Percentiles rank a stretch among this genome's conserved stretches.
Evolutionary conservation across 2,329 filamentous ascomycete species (phyloP).

Genomic region (Talaromyces funiculosus): DNA sequence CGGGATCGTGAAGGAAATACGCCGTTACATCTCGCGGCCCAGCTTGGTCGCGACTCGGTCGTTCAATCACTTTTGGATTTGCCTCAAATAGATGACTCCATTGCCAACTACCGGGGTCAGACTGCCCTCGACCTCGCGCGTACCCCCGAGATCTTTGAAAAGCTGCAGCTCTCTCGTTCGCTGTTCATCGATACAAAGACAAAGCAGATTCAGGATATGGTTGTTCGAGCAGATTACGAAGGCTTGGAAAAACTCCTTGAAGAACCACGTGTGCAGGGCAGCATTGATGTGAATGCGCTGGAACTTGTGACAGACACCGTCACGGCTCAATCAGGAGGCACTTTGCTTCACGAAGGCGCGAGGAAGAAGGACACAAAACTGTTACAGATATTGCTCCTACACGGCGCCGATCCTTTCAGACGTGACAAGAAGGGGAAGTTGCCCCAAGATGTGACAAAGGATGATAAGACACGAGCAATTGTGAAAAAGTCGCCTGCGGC

Average conservation of each 20-base stretch:
- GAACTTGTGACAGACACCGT: constrained; percentile 77
- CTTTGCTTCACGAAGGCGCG: constrained; percentile 86
- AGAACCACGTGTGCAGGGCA: constrained; percentile 76
- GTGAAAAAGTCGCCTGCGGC: constrained; percentile 92
- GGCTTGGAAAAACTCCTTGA: constrained; percentile 72
- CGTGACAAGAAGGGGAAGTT: constrained; percentile 92
- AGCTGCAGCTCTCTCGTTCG: constrained; percentile 82
- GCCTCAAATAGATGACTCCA: constrained; percentile 77
- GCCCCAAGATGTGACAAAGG: constrained; percentile 92
- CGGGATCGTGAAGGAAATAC: constrained; percentile 93
- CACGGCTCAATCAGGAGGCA: constrained; percentile 79
- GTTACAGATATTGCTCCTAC: constrained; percentile 83
- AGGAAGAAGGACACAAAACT: constrained; percentile 79
- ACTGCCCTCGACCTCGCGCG: constrained; percentile 82
- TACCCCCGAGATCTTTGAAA: constrained; percentile 91
- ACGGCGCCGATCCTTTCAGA: constrained; percentile 92
- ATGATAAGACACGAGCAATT: constrained; percentile 81
- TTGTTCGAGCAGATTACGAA: constrained; percentile 68
- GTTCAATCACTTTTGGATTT: constrained; percentile 81
- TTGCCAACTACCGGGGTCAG: constrained; percentile 78
- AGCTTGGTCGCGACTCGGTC: constrained; percentile 71
- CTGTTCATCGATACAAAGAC: constrained; percentile 84
- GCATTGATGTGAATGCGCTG: constrained; percentile 85
- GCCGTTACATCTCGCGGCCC: constrained; percentile 79
- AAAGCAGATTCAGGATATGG: constrained; percentile 73